A percentile compares a stretch with the other conserved stretches of the same genome.
Evolutionary conservation across 2,329 filamentous ascomycete species (phyloP).

Genomic region (Ophiostoma sp.): DNA sequence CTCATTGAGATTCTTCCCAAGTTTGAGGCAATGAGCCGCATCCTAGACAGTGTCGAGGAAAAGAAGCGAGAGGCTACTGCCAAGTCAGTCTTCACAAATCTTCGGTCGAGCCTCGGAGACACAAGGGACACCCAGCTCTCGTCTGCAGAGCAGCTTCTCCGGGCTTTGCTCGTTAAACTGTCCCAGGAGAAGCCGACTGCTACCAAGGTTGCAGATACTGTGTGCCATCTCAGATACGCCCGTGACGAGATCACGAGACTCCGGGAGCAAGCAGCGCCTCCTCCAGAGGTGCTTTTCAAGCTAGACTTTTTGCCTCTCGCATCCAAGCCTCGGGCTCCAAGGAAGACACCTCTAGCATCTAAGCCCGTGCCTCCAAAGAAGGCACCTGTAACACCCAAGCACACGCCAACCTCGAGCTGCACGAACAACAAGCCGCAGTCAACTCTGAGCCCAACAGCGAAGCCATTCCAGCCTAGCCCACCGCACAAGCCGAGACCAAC

Average conservation of each 20-base stretch:
- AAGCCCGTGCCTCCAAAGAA: neutral
- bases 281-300: neutral
- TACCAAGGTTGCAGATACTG: neutral
- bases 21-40: conserved; percentile 13
- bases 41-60: conserved; percentile 6
- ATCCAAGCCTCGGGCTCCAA: neutral
- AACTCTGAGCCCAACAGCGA: neutral
- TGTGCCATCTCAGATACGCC: neutral
- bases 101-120: neutral
- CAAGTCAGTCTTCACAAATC: neutral
- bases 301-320: conserved; percentile 1
- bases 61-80: neutral
- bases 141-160: conserved; percentile 7
- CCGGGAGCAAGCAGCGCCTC: neutral
- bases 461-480: neutral
- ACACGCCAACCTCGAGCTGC: neutral
- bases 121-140: neutral
- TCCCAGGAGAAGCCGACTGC: neutral
- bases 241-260: conserved; percentile 1
- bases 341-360: no score
- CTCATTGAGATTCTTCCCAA: conserved; percentile 18
- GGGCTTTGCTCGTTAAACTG: neutral
- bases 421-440: neutral
- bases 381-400: neutral
- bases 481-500: neutral